These are phyloP conservation scores for Geotrichum histeridarum DNA, from an alignment of 1,139 yeast species.

Conservation along the genomic window DNA sequence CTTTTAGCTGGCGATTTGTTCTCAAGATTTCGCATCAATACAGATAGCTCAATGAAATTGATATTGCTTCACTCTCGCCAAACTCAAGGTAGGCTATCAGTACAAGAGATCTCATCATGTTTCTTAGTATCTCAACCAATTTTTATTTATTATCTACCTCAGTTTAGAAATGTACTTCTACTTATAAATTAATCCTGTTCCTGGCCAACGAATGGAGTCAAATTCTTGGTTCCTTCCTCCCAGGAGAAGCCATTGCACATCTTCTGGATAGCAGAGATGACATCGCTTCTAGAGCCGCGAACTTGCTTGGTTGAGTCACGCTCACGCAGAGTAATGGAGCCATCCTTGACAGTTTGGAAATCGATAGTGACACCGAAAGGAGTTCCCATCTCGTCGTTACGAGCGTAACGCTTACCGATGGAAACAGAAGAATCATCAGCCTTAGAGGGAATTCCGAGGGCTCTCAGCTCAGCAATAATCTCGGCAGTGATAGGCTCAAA, in stretches of 20 bases:
- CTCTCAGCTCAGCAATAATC: conserved; percentile 60
- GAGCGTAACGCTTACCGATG: conserved; percentile 96
- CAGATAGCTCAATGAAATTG: not conserved
- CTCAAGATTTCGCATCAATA: not conserved
- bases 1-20: not conserved
- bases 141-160: not conserved
- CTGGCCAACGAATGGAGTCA: conserved; percentile 42
- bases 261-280: conserved; percentile 70
- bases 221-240: conserved; percentile 71
- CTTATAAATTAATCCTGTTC: conserved; percentile 24
- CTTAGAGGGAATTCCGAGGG: conserved; percentile 85
- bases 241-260: conserved; percentile 72
- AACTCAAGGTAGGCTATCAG: not conserved
- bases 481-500: conserved; percentile 70
- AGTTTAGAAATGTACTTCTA: not conserved
- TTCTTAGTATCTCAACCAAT: not conserved
- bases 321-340: conserved; percentile 91
- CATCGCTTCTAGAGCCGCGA: conserved; percentile 79
- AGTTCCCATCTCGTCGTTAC: conserved; percentile 98
- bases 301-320: conserved; percentile 97
- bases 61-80: not conserved
- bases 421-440: conserved; percentile 97
- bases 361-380: conserved; percentile 98
- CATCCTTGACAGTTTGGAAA: conserved; percentile 86
- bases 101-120: not conserved